Base-by-base conservation (phyloP, 129 eudicot genomes). In the Pseudognaphalium luteoalbum region DNA sequence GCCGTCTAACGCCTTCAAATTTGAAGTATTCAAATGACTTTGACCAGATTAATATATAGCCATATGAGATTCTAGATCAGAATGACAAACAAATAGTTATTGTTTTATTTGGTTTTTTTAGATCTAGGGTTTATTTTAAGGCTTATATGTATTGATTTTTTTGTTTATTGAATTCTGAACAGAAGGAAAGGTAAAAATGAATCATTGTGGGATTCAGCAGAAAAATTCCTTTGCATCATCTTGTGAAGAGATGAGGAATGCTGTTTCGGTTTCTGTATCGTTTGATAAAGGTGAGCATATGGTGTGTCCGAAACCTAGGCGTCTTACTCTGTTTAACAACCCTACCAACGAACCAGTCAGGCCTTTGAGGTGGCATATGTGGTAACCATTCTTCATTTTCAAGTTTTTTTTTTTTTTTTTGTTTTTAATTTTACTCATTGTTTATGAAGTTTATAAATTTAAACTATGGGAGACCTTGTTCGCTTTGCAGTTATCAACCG, bases 251-350 rank as follows among this genome's bases (percentile, higher is more conserved):
- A 86, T 86, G 88, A 82, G 89, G 84, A 79, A 74, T 69, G 77
- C 80, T 50, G 86, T 74, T 65, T 66, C 80, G 0, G 79, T 86
- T 37, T 81, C 88, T 39, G 84, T 79, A 56, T 82, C 85, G 2
- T 39, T 81, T 34, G 72, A 80, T 1, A 79, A 72, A 12, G 42
- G 70, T 33, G 89, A 82, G 15, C 80, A 85, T 35, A 86, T 91
- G 83, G 92, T 88, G 72, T 88, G 97, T 80, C 97, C 97, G 0
- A 87, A 91, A 78, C 97, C 97, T 22, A 82, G 95, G 70, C 88
- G 97, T 22, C 56, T 91, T 52, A 67, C 82, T 30, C 83, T 81
- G 33, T 64, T 78, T 25, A 78, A 81, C 79, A 25, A 66, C 74
- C 47, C 75, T 22, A 33, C 35, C n/a, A 70, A 74, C 47, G 92